Evolutionary conservation across 1,139 yeast genomes (phyloP), one percentile per base, ranked within the genome.

Genomic region (Pichia sp.): DNA sequence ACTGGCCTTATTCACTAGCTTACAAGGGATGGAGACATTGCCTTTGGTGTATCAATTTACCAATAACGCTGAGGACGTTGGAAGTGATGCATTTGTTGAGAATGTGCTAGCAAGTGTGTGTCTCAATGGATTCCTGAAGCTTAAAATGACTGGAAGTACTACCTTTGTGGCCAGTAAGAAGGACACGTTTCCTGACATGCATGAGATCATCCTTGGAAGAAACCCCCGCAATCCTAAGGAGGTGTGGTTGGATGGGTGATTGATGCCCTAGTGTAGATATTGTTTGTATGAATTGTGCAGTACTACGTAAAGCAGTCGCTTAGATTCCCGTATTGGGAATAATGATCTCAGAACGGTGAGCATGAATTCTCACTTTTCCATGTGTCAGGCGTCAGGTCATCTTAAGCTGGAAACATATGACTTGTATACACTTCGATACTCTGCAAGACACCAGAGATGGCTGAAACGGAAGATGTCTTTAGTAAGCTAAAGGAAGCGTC

Each of bases 91-190:
- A n/a, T 50, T 27, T 46, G 33, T 43, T 14, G 81, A 74, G 39
- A 74, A 73, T 39, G 47, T 75, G 4, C 54, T 75, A 32, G 59
- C 72, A 9, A 57, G 73, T 4, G 50, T 76, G 18, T 67, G 72
- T 23, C 80, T 72, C 46, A 74, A 72, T 39, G 72, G 70, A 39
- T 52, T 74, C 22, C 49, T 76, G 27, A 69, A 67, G 42, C 81
- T 77, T 0, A 75, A 74, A 41, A 51, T 74, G 1, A 64, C 69
- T 7, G 67, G 77, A 2, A n/a, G n/a, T n/a, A 55, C 68, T 18
- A 59, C 67, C 3, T 61, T 73, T 2, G 66, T 76, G 0, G 50
- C 75, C 22, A 69, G 79, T 31, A 74, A 70, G 45, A 58, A 61
- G 3, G 68, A 64, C 16, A 38, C 51, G 6, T 76, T 76, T 47